Base-by-base conservation (phyloP, 805 yeast species). In the Candida pseudoglaebosa region DNA sequence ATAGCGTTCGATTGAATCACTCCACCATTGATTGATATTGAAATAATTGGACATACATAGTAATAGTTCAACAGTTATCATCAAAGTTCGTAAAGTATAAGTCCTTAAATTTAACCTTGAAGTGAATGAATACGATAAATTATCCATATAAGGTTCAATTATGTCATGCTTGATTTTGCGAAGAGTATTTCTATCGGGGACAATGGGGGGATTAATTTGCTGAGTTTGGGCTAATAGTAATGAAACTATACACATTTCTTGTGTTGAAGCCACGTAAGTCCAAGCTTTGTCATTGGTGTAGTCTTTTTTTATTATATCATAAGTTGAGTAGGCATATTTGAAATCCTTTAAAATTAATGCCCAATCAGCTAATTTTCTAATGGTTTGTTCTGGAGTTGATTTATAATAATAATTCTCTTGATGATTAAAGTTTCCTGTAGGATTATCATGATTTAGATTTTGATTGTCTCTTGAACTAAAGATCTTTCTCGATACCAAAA, bases 351-450 rank as follows among this genome's bases (percentile, higher is more conserved):
- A 62, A 80, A 93, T 86, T 52, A 91, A 79, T 5, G 89, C 80
- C 87, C 95, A 87, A 57, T 93, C 99, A 0, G 95, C 98, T 19
- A 91, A 65, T 53, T 84, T 83, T 36, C 98, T 69, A 19, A 89
- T 70, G 31, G 77, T 70, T 54, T 86, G 84, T 49, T 88, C 96
- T 1, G 81, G 73, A 0, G 88, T 68, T 2, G 75, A 67, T 8
- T 78, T 75, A 31, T 75, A 61, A 53, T 88, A 89, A 48, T 68
- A 77, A 16, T 80, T 82, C 31, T 70, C 77, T 3, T 61, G 64
- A 4, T 65, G 46, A 52, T 75, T 76, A 59, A 73, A 86, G 2
- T 35, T 30, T 13, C 22, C 33, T 36, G 62, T 41, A 4, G 41
- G 18, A 17, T 35, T 37, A 19, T 17, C 26, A 9, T 29, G 10